Percentiles rank a stretch among this genome's conserved stretches.
Evolutionary conservation across 495 filamentous ascomycete species (phyloP).

Genomic region (Pyrenopolyporus hunteri): DNA sequence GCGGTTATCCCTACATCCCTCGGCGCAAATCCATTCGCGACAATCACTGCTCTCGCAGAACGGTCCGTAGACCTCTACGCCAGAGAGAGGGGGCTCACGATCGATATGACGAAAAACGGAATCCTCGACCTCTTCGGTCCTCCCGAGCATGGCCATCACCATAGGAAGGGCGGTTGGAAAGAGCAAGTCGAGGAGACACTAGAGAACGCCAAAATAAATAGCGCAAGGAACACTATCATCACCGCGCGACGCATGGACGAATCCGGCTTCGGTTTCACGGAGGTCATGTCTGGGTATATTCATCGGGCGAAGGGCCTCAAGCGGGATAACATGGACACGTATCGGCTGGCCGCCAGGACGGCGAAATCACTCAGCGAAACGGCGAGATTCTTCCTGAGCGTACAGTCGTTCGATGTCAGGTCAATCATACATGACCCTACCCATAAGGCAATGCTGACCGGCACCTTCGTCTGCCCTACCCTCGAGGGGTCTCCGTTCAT

Average conservation of each 20-base stretch:
- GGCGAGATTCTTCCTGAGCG: slow-evolving; percentile 66
- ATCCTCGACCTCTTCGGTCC: slow-evolving; percentile 54
- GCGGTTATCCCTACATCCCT: slow-evolving; percentile 69
- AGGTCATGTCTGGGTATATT: slow-evolving; percentile 68
- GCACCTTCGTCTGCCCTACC: slow-evolving; percentile 65
- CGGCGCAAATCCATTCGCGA: slow-evolving; percentile 73
- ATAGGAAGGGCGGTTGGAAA: slow-evolving; percentile 3
- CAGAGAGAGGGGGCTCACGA: slow-evolving; percentile 46
- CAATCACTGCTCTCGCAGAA: slow-evolving; percentile 71
- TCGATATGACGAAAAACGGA: slow-evolving; percentile 60
- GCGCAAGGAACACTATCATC: slow-evolving; percentile 49
- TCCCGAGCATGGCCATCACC: slow-evolving; percentile 40
- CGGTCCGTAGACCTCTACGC: slow-evolving; percentile 61
- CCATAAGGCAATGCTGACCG: slow-evolving; percentile 63
- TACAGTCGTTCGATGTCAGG: slow-evolving; percentile 58
- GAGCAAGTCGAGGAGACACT: slow-evolving; percentile 37
- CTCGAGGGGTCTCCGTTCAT: slow-evolving; percentile 64
- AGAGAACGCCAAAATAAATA: slow-evolving; percentile 38
- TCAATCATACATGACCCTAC: slow-evolving; percentile 52
- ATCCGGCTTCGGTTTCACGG: slow-evolving; percentile 63
- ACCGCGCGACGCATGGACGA: slow-evolving; percentile 50
- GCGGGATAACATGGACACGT: slow-evolving; percentile 55
- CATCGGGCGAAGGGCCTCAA: slow-evolving; percentile 58
- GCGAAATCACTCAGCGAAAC: slow-evolving; percentile 59
- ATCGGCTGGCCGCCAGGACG: slow-evolving; percentile 59